phyloP scores from a whole-genome alignment of 176 grass and related monocot species.

The Lolium multiflorum region DNA sequence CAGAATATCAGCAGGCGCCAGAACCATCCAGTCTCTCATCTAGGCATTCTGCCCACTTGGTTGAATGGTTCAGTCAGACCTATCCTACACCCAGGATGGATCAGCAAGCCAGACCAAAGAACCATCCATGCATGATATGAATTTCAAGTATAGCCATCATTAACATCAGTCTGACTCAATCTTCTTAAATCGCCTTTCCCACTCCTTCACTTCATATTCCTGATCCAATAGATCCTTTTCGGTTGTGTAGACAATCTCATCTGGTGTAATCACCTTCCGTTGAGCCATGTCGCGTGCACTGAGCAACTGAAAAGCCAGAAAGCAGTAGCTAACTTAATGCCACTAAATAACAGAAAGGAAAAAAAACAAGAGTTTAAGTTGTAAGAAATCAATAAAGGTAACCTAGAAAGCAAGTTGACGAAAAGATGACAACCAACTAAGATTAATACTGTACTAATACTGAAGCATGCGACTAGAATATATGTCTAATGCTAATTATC shows the following conservation, averaged over 20 bases:
- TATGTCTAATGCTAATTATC: neutral
- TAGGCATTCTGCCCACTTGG: slow-evolving; percentile 37
- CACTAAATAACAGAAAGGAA: slow-evolving; percentile 29
- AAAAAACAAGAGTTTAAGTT: slow-evolving; percentile 2
- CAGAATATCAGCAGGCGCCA: slow-evolving; percentile 10
- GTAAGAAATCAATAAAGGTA: slow-evolving; percentile 20
- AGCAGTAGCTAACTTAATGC: slow-evolving; percentile 32
- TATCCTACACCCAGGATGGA: slow-evolving; percentile 42
- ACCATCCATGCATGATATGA: slow-evolving; percentile 34
- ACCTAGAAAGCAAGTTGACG: slow-evolving; percentile 31
- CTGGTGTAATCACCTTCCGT: slow-evolving; percentile 70
- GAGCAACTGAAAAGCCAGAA: slow-evolving; percentile 63
- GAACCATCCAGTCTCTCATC: slow-evolving; percentile 29
- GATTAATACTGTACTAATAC: neutral
- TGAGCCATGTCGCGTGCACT: slow-evolving; percentile 91
- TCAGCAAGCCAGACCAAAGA: slow-evolving; percentile 35
- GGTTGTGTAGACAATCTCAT: slow-evolving; percentile 84
- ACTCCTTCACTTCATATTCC: slow-evolving; percentile 91
- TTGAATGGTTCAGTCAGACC: slow-evolving; percentile 47
- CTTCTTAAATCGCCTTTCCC: slow-evolving; percentile 73
- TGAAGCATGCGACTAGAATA: slow-evolving; percentile 22
- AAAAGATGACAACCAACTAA: slow-evolving; percentile 18
- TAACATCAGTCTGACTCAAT: slow-evolving; percentile 71
- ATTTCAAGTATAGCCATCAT: slow-evolving; percentile 32
- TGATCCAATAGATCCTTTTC: slow-evolving; percentile 83